Percentiles rank a stretch among this genome's conserved stretches.
phyloP scores from a whole-genome alignment of 2,329 filamentous ascomycete genomes.

The Sporothrix schenckii region DNA sequence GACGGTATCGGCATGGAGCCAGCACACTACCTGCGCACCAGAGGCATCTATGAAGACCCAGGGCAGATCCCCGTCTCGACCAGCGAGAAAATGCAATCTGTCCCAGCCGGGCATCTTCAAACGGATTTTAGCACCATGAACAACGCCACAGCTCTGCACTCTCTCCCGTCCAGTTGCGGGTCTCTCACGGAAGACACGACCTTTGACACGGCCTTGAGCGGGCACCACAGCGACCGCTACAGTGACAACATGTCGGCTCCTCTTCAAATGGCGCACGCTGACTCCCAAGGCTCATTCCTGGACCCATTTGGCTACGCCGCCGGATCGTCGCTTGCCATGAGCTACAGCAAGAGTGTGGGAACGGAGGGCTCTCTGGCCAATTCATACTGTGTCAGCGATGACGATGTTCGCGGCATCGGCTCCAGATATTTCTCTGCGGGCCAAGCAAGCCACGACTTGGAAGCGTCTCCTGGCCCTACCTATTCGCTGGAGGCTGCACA shows the following conservation, averaged over 20 bases:
- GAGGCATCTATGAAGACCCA: neutral
- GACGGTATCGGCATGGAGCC: slow-evolving; percentile 34
- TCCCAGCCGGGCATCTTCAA: neutral
- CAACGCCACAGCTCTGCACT: neutral
- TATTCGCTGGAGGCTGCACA: slow-evolving; percentile 37
- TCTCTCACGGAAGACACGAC: slow-evolving; percentile 45
- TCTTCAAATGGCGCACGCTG: slow-evolving; percentile 41
- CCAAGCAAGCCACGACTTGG: neutral
- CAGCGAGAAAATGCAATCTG: neutral
- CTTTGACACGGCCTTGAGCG: slow-evolving; percentile 43
- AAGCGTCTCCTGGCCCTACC: neutral
- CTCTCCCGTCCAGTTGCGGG: slow-evolving; percentile 42
- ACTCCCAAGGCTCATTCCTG: slow-evolving; percentile 42
- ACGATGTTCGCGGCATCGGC: slow-evolving; percentile 46
- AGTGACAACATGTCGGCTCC: slow-evolving; percentile 40
- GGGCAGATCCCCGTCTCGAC: slow-evolving; percentile 33
- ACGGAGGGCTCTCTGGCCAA: neutral
- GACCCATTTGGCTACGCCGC: neutral
- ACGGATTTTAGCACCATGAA: neutral
- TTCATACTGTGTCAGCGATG: slow-evolving; percentile 31
- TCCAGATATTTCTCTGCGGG: slow-evolving; percentile 41
- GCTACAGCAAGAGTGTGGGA: slow-evolving; percentile 7
- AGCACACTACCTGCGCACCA: slow-evolving; percentile 29
- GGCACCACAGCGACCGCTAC: slow-evolving; percentile 42
- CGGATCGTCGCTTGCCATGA: neutral